phyloP scores from a whole-genome alignment of 2,329 filamentous ascomycete genomes.

The Graphiopsis chlorocephala region DNA sequence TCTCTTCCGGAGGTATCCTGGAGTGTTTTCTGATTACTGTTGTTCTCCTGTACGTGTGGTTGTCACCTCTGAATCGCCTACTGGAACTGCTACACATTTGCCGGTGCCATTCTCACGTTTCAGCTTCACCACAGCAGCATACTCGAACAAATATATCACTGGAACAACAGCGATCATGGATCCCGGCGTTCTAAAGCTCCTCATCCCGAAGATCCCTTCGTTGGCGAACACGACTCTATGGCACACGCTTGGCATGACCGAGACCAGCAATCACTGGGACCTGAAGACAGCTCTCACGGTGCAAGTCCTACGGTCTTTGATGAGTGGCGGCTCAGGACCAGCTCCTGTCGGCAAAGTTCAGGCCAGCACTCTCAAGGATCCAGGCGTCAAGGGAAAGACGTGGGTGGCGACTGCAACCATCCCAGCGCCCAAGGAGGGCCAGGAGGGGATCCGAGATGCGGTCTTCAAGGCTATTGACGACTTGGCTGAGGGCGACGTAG shows the following conservation, averaged over 20 bases:
- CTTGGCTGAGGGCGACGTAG: constrained; percentile 44
- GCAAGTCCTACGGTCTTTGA: constrained; percentile 65
- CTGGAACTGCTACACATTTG: background rate
- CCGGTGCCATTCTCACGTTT: background rate
- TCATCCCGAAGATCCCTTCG: constrained; percentile 60
- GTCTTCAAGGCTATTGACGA: constrained; percentile 58
- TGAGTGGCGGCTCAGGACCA: constrained; percentile 44
- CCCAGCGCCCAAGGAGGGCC: constrained; percentile 53
- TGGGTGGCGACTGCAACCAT: constrained; percentile 75
- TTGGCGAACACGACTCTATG: constrained; percentile 60
- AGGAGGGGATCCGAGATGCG: constrained; percentile 52
- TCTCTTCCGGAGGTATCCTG: background rate
- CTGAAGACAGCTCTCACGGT: constrained; percentile 71
- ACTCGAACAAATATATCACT: background rate
- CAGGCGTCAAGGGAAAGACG: constrained; percentile 70
- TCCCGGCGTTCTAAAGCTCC: constrained; percentile 30
- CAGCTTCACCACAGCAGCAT: background rate
- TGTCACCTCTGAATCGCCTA: background rate
- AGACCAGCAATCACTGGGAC: constrained; percentile 73
- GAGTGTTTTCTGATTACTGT: background rate
- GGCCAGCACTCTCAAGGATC: constrained; percentile 58
- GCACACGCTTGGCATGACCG: constrained; percentile 66
- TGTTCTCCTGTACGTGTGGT: background rate
- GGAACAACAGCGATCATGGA: constrained; percentile 23
- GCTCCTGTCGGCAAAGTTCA: constrained; percentile 62